Base-by-base conservation (phyloP, 2,329 filamentous ascomycete species). In the Botrytis hyacinthi region DNA sequence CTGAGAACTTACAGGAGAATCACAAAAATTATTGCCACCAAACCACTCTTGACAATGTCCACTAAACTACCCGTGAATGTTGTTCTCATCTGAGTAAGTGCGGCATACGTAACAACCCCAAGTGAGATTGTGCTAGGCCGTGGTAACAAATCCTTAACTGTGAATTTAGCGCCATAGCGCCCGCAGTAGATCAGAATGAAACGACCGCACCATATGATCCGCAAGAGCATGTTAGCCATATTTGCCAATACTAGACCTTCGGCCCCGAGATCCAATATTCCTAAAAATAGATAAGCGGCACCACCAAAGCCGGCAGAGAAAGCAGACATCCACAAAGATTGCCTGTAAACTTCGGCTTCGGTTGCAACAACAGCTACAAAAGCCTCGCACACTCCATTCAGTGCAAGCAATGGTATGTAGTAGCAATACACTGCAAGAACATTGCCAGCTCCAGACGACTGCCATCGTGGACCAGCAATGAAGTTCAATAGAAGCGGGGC, bases 351-450 rank as follows among this genome's bases (percentile, higher is more conserved):
- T 77, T 98, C 88, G 6, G 86, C 83, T 76, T 93, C 88, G 0
- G 88, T 91, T 0, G 95, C 95, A 1, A 97, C 93, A 3, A 93
- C 94, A 0, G 95, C 91, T 26, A 98, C 95, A 78, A 99, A 98
- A 0, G 94, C 93, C 83, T 99, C 96, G 2, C 92, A 90, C 35
- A 98, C 89, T 70, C 96, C 96, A 80, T 99, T 99, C 78, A 97
- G 84, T 4, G 95, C 96, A 6, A 98, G 87, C 40, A 98, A 90
- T 0, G 96, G 96, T 74, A 99, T 93, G 83, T 97, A 98, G 82
- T 94, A 94, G 84, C 93, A 95, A 82, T 98, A 99, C 0, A 87
- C 87, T 0, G 91, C 90, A 10, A 99, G 86, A 5, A 96, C 91
- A 14, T 87, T 82, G 9, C 91, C 91, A 0, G 95, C 93, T 61